Conservation (phyloP, 23 red algal genomes). For the Gracilaria domingensis region DNA sequence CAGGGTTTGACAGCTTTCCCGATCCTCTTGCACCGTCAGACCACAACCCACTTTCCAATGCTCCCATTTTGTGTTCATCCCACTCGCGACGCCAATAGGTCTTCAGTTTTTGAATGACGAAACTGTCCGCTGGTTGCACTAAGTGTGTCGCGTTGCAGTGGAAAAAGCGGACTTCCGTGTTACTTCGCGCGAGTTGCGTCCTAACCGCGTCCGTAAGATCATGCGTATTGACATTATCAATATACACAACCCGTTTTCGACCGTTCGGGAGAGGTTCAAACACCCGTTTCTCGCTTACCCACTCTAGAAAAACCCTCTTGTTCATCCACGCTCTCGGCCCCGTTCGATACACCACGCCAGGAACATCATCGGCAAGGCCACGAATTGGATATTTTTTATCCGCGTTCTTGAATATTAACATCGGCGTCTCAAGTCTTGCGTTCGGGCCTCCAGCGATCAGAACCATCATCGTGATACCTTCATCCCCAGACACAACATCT, state of each 20-base stretch:
- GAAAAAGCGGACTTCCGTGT: slow-evolving; percentile 5
- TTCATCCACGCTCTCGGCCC: slow-evolving; percentile 13
- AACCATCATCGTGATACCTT: slow-evolving; percentile 35
- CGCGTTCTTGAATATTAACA: slow-evolving; percentile 31
- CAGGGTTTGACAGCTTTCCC: not conserved
- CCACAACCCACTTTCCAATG: not conserved
- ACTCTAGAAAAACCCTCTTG: slow-evolving; percentile 19
- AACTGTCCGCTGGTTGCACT: not conserved
- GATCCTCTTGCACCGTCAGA: not conserved
- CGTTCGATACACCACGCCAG: slow-evolving; percentile 28
- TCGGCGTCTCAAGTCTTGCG: not conserved
- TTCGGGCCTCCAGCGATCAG: not conserved
- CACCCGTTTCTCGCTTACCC: not conserved
- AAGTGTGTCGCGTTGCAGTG: slow-evolving; percentile 13
- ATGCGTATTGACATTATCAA: slow-evolving; percentile 41
- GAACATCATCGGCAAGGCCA: not conserved
- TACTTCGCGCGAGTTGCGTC: not conserved
- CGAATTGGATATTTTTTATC: slow-evolving; percentile 33
- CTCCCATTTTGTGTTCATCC: not conserved
- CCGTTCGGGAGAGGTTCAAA: slow-evolving; percentile 13
- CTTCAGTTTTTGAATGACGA: not conserved
- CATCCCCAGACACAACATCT: too few species aligned
- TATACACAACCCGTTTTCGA: slow-evolving; percentile 15
- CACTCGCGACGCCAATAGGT: not conserved
- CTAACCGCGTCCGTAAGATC: not conserved